Evolutionary conservation across 1,284 basidiomycete species (phyloP), one percentile per base, ranked within the genome.

Genomic region (Thelephora terrestris): DNA sequence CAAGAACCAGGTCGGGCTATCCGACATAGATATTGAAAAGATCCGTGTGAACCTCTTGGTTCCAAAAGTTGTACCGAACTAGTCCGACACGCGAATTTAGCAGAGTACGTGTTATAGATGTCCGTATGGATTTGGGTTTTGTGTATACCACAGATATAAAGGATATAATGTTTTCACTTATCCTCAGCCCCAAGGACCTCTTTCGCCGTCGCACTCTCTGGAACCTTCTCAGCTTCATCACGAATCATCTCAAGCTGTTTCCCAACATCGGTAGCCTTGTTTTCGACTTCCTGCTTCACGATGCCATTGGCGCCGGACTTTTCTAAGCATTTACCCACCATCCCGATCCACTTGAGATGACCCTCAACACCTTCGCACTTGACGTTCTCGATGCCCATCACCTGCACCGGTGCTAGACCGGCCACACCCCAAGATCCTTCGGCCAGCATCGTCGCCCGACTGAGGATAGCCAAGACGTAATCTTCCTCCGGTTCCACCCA

Each of bases 401-500:
- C 77, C 18, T 71, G 69, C 5, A 89, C 78, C 3, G 76, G 70
- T 49, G 77, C 63, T 29, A 89, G 64, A 3, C 86, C 85, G 4
- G 85, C 84, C 7, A 88, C 79, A 7, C 73, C 75, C 71, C 82
- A 84, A 20, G 73, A 78, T 36, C 72, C 76, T 34, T 73, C 70
- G 1, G 82, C 79, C 16, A 42, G 12, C 25, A 25, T 23, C 3
- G 10, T 42, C 14, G 77, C 75, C 34, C 85, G 73, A 50, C 80
- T 81, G 5, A 89, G 73, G 49, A 87, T 77, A 0, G 82, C 84
- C 38, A 91, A 71, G 46, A 89, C 74, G 69, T 86, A 89, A 58
- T 89, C 85, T 52, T 79, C 71, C 21, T 42, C 39, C 10, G 39
- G 21, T 51, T 67, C 71, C 12, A 80, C 76, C 60, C 81, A 87